phyloP scores from a whole-genome alignment of 2,329 filamentous ascomycete species.

The Scortechinia acanthostroma region DNA sequence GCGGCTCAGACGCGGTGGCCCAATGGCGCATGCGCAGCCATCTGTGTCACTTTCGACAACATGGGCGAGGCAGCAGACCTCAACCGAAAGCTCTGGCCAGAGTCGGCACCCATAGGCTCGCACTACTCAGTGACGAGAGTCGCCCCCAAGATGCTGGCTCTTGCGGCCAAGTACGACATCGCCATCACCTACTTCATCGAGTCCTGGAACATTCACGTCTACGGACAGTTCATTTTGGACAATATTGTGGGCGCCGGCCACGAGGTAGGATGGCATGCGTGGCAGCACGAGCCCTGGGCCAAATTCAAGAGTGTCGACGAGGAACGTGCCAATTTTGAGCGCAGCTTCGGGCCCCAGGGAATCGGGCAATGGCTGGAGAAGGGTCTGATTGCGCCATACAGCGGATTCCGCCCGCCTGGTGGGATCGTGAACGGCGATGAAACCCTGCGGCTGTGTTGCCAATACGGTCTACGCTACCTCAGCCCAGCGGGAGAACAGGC shows the following conservation, averaged over 20 bases:
- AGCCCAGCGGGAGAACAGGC: too few relatives aligned
- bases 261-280: constrained; percentile 20
- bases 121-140: constrained; percentile 13
- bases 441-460: constrained; percentile 11
- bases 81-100: constrained; percentile 11
- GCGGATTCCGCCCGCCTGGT: constrained; percentile 16
- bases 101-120: constrained; percentile 11
- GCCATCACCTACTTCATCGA: constrained; percentile 18
- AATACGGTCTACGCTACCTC: constrained; percentile 13
- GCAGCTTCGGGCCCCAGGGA: too few relatives aligned
- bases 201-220: constrained; percentile 17
- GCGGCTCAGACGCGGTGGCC: too few relatives aligned
- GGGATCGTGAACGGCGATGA: constrained; percentile 12
- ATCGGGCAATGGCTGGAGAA: too few relatives aligned
- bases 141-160: constrained; percentile 16
- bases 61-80: constrained; percentile 20
- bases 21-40: constrained; percentile 12
- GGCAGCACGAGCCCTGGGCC: constrained; percentile 16
- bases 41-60: constrained; percentile 21
- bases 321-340: constrained; percentile 10
- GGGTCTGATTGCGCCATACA: too few relatives aligned
- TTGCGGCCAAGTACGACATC: constrained; percentile 10
- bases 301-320: constrained; percentile 10
- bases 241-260: constrained; percentile 13
- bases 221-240: too few relatives aligned